Percentiles rank a stretch among this genome's conserved stretches.
phyloP scores from a whole-genome alignment of 768 basidiomycete species.

The Calocybe cyanea region DNA sequence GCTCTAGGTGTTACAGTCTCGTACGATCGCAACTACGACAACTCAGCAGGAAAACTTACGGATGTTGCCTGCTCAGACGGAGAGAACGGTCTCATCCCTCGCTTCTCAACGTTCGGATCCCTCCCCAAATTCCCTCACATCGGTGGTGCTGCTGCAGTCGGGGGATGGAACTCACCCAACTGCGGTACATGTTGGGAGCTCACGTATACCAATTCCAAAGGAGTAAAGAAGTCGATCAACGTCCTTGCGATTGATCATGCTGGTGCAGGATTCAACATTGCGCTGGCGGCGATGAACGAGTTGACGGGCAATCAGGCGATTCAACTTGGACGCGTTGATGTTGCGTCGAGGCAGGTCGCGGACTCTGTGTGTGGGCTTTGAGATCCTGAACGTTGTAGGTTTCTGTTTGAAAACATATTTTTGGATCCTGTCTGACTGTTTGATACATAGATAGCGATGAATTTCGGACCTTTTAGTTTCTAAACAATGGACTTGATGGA shows the following conservation, averaged over 20 bases:
- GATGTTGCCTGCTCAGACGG: slow-evolving; percentile 48
- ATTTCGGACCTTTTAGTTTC: too few relatives aligned
- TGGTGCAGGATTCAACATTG: slow-evolving; percentile 18
- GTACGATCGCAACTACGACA: slow-evolving; percentile 43
- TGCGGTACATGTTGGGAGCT: slow-evolving; percentile 58
- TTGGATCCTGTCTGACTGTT: too few relatives aligned
- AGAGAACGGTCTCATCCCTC: slow-evolving; percentile 34
- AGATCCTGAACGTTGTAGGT: neutral
- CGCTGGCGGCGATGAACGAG: slow-evolving; percentile 29
- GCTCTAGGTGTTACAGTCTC: slow-evolving; percentile 16
- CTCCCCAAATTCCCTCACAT: slow-evolving; percentile 53
- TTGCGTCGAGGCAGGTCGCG: slow-evolving; percentile 19
- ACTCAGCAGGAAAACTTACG: slow-evolving; percentile 24
- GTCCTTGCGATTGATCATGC: slow-evolving; percentile 43
- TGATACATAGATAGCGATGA: too few relatives aligned
- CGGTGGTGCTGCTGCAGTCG: slow-evolving; percentile 43
- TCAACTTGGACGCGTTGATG: slow-evolving; percentile 21
- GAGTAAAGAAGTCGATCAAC: slow-evolving; percentile 29
- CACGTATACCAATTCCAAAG: slow-evolving; percentile 30
- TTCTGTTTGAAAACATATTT: too few relatives aligned
- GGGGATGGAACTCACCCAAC: slow-evolving; percentile 38
- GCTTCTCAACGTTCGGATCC: slow-evolving; percentile 38
- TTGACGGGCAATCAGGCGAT: slow-evolving; percentile 28
- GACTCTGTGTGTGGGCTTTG: slow-evolving; percentile 22
- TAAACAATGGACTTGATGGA: slow-evolving; percentile 3